These are phyloP conservation scores for Diospyros kaki DNA, from an alignment of 148 eudicot species.

Conservation along the genomic window DNA sequence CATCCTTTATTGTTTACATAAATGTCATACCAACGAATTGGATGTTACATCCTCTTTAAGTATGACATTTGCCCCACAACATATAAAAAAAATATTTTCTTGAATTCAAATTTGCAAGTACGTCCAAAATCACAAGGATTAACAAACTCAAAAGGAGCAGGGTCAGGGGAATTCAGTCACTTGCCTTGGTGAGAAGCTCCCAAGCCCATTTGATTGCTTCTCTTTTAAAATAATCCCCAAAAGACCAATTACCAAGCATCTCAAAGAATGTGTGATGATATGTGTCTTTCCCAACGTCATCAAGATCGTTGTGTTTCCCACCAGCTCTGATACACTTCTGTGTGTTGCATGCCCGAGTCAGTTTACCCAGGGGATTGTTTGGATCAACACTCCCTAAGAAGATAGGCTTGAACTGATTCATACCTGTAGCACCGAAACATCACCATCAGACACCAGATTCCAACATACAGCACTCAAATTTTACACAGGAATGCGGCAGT, in stretches of 20 bases:
- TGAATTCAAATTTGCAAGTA: neutral
- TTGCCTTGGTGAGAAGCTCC: constrained; percentile 88
- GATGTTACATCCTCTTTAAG: neutral
- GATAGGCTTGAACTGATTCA: constrained; percentile 97
- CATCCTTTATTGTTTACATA: too few species aligned
- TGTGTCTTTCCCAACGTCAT: constrained; percentile 98
- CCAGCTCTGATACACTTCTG: constrained; percentile 98
- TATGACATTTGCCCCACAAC: neutral
- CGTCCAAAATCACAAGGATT: neutral
- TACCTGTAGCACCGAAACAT: constrained; percentile 42
- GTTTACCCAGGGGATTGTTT: constrained; percentile 62
- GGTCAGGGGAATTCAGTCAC: constrained; percentile 1
- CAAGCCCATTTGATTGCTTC: constrained; percentile 95
- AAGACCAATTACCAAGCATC: constrained; percentile 99
- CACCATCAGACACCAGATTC: neutral
- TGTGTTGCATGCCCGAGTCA: constrained; percentile 94
- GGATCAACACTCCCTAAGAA: constrained; percentile 91
- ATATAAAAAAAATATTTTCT: too few species aligned
- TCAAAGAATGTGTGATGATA: constrained; percentile 98
- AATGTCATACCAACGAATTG: neutral
- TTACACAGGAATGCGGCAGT: too few species aligned
- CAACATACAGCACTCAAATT: neutral
- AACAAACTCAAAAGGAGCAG: neutral
- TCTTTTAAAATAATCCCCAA: constrained; percentile 86
- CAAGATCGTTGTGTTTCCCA: constrained; percentile 97